phyloP scores from a whole-genome alignment of 2,329 filamentous ascomycete species.

The Arachnomyces sp. region DNA sequence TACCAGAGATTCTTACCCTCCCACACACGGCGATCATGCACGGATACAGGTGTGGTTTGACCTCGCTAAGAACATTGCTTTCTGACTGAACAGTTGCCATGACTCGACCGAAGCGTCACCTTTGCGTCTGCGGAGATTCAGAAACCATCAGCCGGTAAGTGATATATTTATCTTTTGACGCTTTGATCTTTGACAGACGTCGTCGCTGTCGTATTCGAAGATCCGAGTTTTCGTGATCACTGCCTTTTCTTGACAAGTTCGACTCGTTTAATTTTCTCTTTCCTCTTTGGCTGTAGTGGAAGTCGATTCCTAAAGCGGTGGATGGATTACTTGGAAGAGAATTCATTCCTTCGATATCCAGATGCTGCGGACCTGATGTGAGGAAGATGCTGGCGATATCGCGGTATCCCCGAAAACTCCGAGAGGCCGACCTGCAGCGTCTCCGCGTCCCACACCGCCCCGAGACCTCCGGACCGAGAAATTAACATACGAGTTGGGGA shows the following conservation, averaged over 20 bases:
- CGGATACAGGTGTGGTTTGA: neutral
- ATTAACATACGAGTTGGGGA: neutral
- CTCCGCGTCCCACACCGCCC: conserved; percentile 2
- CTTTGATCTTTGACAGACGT: neutral
- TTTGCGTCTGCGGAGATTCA: conserved; percentile 87
- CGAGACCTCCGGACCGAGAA: neutral
- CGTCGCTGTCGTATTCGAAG: too few relatives aligned
- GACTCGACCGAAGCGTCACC: conserved; percentile 84
- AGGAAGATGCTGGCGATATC: neutral
- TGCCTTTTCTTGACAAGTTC: neutral
- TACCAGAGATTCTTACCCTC: conserved; percentile 12
- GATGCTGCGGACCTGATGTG: conserved; percentile 42
- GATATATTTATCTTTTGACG: neutral
- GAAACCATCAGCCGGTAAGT: conserved; percentile 84
- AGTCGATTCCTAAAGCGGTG: conserved; percentile 77
- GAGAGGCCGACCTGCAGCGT: conserved; percentile 1
- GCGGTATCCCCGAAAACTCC: neutral
- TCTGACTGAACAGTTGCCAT: conserved; percentile 63
- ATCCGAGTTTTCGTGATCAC: conserved; percentile 1
- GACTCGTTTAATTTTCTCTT: conserved; percentile 4
- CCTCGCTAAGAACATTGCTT: conserved; percentile 9
- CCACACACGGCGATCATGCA: neutral
- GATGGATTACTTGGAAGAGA: conserved; percentile 85
- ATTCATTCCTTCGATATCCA: conserved; percentile 84
- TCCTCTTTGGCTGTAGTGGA: conserved; percentile 49